Percentiles rank a stretch among this genome's conserved stretches.
Evolutionary conservation across 2,329 filamentous ascomycete genomes (phyloP).

Genomic region (Sphaerulina populicola): DNA sequence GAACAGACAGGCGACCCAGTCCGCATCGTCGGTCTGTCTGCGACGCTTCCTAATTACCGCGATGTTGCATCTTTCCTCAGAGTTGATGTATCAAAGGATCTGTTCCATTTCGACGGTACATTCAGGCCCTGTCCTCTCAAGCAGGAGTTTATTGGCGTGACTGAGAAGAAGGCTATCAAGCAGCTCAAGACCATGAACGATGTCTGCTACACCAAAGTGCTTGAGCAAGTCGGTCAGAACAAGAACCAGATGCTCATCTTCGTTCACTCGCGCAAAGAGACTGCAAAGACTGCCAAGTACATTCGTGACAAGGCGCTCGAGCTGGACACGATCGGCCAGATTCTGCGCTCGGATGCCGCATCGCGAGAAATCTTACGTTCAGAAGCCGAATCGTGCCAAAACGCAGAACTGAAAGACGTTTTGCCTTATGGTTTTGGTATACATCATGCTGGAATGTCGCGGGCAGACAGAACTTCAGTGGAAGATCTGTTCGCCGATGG

Average conservation of each 20-base stretch:
- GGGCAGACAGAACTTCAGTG: constrained; percentile 88
- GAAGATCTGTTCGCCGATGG: constrained; percentile 91
- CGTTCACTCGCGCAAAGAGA: constrained; percentile 96
- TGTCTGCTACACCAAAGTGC: constrained; percentile 92
- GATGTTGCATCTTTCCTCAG: constrained; percentile 94
- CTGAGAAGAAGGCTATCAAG: constrained; percentile 97
- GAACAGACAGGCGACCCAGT: constrained; percentile 93
- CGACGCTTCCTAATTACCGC: constrained; percentile 90
- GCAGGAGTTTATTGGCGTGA: constrained; percentile 95
- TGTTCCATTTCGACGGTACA: constrained; percentile 94
- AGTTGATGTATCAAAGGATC: constrained; percentile 71
- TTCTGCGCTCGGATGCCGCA: constrained; percentile 84
- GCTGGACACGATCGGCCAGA: constrained; percentile 91
- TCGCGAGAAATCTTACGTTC: constrained; percentile 81
- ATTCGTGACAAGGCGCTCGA: constrained; percentile 96
- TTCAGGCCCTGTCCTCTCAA: constrained; percentile 88
- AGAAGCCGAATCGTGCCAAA: constrained; percentile 72
- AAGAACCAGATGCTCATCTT: constrained; percentile 98
- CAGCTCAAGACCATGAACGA: constrained; percentile 99
- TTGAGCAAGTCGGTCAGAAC: constrained; percentile 88
- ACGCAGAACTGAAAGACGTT: constrained; percentile 84
- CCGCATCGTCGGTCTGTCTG: constrained; percentile 82
- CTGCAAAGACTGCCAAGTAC: constrained; percentile 91
- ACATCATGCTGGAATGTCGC: constrained; percentile 94
- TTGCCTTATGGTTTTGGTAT: constrained; percentile 96